phyloP scores from a whole-genome alignment of 2,329 filamentous ascomycete genomes.

The Parafenestella ontariensis region DNA sequence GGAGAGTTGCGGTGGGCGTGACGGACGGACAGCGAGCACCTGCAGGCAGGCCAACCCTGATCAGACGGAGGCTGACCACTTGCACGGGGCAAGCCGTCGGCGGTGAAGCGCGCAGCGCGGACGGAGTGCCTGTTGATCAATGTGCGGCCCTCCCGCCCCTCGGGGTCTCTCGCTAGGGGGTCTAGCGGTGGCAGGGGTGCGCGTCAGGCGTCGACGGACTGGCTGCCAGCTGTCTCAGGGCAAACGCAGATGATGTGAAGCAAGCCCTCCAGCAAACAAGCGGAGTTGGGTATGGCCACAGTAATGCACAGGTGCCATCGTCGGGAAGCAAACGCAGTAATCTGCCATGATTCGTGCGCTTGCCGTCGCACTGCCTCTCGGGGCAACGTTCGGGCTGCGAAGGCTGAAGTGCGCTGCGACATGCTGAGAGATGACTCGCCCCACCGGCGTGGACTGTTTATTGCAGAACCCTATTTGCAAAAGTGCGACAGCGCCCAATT shows the following conservation, averaged over 20 bases:
- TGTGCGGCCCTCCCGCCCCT: conserved; percentile 23
- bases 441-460: conserved; percentile 25
- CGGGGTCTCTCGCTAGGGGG: conserved; percentile 34
- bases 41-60: conserved; percentile 35
- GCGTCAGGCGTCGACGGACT: conserved; percentile 36
- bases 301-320: conserved; percentile 8
- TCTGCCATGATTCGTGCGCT: conserved; percentile 3
- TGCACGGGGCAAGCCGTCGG: conserved; percentile 38
- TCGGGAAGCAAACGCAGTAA: conserved; percentile 16
- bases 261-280: conserved; percentile 11
- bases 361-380: conserved; percentile 14
- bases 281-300: conserved; percentile 7
- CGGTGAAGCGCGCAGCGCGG: conserved; percentile 37
- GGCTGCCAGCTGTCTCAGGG: conserved; percentile 36
- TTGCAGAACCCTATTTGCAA: conserved; percentile 27
- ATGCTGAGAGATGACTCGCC: conserved; percentile 27
- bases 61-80: conserved; percentile 33
- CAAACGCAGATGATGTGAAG: conserved; percentile 28
- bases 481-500: conserved; percentile 21
- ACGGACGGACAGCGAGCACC: conserved; percentile 38
- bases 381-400: conserved; percentile 32
- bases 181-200: conserved; percentile 27
- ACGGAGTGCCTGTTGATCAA: conserved; percentile 40
- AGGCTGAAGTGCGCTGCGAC: conserved; percentile 19
- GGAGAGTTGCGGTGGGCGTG: conserved; percentile 37